These are phyloP conservation scores for Brettanomyces sp. DNA, from an alignment of 805 yeast genomes.

Conservation along the genomic window DNA sequence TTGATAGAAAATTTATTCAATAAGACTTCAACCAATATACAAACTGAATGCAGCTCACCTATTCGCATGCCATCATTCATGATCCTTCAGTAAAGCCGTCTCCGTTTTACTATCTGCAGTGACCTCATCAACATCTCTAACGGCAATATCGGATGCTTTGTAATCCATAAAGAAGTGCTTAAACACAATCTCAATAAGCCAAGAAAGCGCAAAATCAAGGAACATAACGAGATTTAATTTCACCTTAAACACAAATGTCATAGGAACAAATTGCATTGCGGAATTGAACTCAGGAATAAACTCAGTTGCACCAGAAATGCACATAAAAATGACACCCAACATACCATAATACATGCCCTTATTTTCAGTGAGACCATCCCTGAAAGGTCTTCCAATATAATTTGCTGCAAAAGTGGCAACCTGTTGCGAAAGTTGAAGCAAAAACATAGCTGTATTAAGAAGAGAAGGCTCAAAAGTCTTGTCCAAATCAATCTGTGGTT, in stretches of 20 bases:
- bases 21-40: too few species aligned
- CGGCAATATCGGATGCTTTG: slow-evolving; percentile 86
- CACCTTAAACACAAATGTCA: slow-evolving; percentile 63
- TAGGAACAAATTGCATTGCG: slow-evolving; percentile 84
- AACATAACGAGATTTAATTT: slow-evolving; percentile 67
- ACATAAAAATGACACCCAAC: slow-evolving; percentile 80
- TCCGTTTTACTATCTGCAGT: not conserved
- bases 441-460: slow-evolving; percentile 91
- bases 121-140: slow-evolving; percentile 20
- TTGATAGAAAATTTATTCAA: too few species aligned
- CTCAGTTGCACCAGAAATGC: slow-evolving; percentile 88
- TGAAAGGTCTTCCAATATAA: slow-evolving; percentile 94
- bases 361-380: slow-evolving; percentile 82
- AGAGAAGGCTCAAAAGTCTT: slow-evolving; percentile 82
- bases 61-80: too few species aligned
- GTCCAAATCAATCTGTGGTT: slow-evolving; percentile 81
- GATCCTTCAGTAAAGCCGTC: not conserved
- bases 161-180: slow-evolving; percentile 84
- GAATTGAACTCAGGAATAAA: slow-evolving; percentile 90
- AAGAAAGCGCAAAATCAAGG: slow-evolving; percentile 67
- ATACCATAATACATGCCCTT: slow-evolving; percentile 96
- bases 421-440: slow-evolving; percentile 91
- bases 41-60: too few species aligned
- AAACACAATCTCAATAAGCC: slow-evolving; percentile 70
- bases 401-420: slow-evolving; percentile 96